Evolutionary conservation across 1,284 basidiomycete genomes (phyloP).

Genomic region (Vanrija sp.): DNA sequence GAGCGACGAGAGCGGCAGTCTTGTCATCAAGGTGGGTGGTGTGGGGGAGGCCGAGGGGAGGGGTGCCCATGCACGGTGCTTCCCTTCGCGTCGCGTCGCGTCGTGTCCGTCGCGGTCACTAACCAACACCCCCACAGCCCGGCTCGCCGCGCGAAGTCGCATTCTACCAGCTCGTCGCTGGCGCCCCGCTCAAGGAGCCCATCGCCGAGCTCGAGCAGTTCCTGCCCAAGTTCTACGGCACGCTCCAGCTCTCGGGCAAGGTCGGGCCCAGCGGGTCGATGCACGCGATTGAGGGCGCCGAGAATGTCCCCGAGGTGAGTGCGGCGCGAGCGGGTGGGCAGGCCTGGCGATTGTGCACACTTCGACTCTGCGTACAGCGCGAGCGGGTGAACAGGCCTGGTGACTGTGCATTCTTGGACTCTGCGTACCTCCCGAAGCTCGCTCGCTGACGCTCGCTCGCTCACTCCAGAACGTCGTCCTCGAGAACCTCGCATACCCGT

Average conservation of each 20-base stretch:
- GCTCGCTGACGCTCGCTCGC: conserved; percentile 6
- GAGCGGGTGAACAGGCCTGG: not conserved
- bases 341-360: too few species aligned
- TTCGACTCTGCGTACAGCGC: too few species aligned
- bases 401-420: too few species aligned
- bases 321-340: not conserved
- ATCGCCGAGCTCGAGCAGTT: conserved; percentile 51
- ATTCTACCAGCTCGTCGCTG: conserved; percentile 69
- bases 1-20: conserved; percentile 66
- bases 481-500: conserved; percentile 73
- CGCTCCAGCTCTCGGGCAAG: conserved; percentile 64
- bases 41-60: not conserved
- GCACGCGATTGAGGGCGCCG: conserved; percentile 12
- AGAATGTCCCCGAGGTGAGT: conserved; percentile 28
- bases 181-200: conserved; percentile 26
- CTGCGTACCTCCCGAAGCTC: too few species aligned
- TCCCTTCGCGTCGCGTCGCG: not conserved
- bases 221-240: conserved; percentile 71
- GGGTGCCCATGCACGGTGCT: too few species aligned
- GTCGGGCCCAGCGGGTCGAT: conserved; percentile 44
- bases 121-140: conserved; percentile 45
- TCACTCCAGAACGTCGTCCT: conserved; percentile 68
- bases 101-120: too few species aligned
- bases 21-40: conserved; percentile 70
- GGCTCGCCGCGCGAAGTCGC: conserved; percentile 66